These are phyloP conservation scores for Metrosideros polymorpha DNA, from an alignment of 441 rosid genomes.

Conservation along the genomic window DNA sequence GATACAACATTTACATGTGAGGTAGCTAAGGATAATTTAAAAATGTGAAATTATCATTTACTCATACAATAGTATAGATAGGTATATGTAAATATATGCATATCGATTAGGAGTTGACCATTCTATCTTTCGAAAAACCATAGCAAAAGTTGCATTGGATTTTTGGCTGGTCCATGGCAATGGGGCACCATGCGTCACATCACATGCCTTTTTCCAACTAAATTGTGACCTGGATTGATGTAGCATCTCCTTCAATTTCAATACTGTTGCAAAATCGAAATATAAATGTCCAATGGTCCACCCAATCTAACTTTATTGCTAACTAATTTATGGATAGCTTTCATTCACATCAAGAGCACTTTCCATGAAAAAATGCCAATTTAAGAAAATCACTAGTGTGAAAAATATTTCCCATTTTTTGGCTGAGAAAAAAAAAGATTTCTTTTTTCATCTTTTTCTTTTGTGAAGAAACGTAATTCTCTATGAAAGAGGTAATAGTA, in stretches of 20 bases:
- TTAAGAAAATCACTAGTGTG: neutral
- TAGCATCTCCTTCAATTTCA: neutral
- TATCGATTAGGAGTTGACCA: neutral
- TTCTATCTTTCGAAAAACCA: neutral
- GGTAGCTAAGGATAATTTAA: neutral
- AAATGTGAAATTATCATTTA: neutral
- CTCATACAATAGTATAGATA: accelerated
- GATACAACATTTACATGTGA: too few species aligned
- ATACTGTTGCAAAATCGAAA: neutral
- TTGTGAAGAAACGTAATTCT: neutral
- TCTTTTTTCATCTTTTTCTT: neutral
- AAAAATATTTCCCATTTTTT: neutral
- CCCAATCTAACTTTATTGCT: neutral
- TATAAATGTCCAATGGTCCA: too few species aligned
- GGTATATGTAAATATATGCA: neutral
- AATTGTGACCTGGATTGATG: neutral
- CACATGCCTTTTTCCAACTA: neutral
- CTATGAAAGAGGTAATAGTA: neutral
- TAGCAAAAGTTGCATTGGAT: neutral
- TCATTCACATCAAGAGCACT: neutral
- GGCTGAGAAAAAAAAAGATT: neutral
- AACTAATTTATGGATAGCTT: neutral
- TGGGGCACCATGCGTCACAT: neutral
- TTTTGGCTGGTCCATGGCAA: neutral
- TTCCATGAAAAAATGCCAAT: neutral